Evolutionary conservation across 2,329 filamentous ascomycete species (phyloP).

Genomic region (Sphaerostilbella broomeana): DNA sequence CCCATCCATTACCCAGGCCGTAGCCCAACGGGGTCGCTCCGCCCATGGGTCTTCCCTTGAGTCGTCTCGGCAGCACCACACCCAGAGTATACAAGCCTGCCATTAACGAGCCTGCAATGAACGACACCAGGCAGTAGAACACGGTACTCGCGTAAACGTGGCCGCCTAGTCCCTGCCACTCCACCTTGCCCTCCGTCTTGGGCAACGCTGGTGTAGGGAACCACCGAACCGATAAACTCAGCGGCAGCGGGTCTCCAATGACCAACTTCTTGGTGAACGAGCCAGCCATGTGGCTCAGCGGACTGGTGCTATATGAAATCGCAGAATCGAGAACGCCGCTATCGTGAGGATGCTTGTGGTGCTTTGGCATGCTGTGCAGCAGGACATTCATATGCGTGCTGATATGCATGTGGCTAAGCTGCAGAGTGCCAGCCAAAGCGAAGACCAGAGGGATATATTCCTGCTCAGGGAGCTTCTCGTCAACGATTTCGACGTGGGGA

Average conservation of each 20-base stretch:
- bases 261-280: slow-evolving; percentile 59
- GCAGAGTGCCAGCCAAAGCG: slow-evolving; percentile 80
- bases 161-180: slow-evolving; percentile 59
- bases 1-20: slow-evolving; percentile 55
- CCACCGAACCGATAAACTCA: slow-evolving; percentile 80
- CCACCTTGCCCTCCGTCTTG: slow-evolving; percentile 56
- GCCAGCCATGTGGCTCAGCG: slow-evolving; percentile 53
- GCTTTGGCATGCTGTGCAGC: slow-evolving; percentile 62
- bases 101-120: slow-evolving; percentile 47
- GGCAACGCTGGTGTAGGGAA: slow-evolving; percentile 69
- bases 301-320: slow-evolving; percentile 77
- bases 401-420: slow-evolving; percentile 84
- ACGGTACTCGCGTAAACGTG: slow-evolving; percentile 58
- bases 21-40: slow-evolving; percentile 53
- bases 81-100: slow-evolving; percentile 56
- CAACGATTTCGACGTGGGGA: slow-evolving; percentile 47
- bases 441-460: slow-evolving; percentile 82
- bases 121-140: slow-evolving; percentile 55
- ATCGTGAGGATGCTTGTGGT: slow-evolving; percentile 55
- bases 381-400: slow-evolving; percentile 85
- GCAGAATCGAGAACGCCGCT: slow-evolving; percentile 81
- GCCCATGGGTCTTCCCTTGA: slow-evolving; percentile 45
- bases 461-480: slow-evolving; percentile 41
- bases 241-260: slow-evolving; percentile 76
- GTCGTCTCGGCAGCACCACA: slow-evolving; percentile 47